Evolutionary conservation across 1,139 yeast species (phyloP), one percentile per base, ranked within the genome.

Genomic region (Debaryomycetaceae sp.): DNA sequence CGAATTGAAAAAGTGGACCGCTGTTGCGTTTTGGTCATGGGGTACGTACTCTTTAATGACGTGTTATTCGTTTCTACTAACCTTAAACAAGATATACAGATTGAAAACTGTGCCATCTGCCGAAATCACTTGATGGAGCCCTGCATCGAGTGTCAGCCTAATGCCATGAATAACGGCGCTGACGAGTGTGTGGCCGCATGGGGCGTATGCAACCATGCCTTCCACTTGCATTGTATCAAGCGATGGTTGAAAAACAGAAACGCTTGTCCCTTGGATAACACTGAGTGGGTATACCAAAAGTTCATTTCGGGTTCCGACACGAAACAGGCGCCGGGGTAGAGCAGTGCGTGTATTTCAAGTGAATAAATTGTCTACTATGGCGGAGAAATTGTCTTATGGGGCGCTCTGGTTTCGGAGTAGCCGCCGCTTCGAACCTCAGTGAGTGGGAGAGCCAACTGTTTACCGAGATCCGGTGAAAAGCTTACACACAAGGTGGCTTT

Each of bases 11-110:
- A 65, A 65, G 62, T 90, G 98, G 98, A 86, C 95, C 12, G 97
- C 98, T 0, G 98, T 92, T 30, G 97, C 98, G 13, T 86, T 90
- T 49, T 92, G 99, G 99, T 86, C 96, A 2, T 92, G 98, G 98
- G 97, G 76, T 67, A 65, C 48, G 69, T 65, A 47, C 35, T 24
- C 7, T n/a, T 22, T 22, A 12, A 13, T 8, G 24, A 5, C 10
- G 8, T 7, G 7, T 5, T 16, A 8, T 13, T 20, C 16, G 8
- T 20, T 15, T 12, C 7, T 48, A 49, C 60, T 52, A 53, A 53
- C 57, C 10, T 18, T 28, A 33, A 27, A 7, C 7, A 32, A 51
- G 75, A 85, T 55, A 82, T 86, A 36, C 92, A 78, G 30, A 94
- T 90, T 35, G 98, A 92, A 43, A 86, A 85, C 33, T 92, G 99